Conservation (phyloP, 768 basidiomycete genomes). For the Mycena vulgaris region DNA sequence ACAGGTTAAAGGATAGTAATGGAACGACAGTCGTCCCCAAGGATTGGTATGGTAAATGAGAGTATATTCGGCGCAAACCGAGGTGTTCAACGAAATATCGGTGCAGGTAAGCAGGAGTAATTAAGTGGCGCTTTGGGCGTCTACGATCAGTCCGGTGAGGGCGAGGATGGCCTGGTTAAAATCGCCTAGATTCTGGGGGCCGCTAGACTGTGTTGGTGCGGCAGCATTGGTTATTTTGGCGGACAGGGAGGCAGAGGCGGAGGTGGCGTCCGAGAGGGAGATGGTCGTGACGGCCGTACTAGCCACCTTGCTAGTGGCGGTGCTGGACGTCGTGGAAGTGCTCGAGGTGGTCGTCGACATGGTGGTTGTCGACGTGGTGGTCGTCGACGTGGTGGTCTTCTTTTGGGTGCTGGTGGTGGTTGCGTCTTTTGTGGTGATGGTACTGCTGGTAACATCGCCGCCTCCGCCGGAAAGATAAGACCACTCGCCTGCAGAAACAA, state of each 20-base stretch:
- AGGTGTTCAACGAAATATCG: too few relatives aligned
- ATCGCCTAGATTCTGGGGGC: conserved; percentile 14
- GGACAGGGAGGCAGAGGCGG: background rate
- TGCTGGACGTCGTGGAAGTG: background rate
- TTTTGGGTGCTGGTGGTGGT: background rate
- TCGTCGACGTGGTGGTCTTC: conserved; percentile 16
- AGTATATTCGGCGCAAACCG: too few relatives aligned
- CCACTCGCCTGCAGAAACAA: conserved; percentile 4
- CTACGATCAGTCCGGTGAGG: conserved; percentile 4
- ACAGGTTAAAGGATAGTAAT: too few relatives aligned
- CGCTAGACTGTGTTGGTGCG: background rate
- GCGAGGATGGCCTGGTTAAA: conserved; percentile 20
- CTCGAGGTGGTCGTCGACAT: background rate
- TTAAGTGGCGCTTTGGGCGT: background rate
- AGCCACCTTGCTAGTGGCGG: background rate
- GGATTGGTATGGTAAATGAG: too few relatives aligned
- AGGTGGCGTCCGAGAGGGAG: background rate
- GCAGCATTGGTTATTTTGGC: background rate
- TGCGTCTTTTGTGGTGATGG: conserved; percentile 1
- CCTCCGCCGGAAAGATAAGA: conserved; percentile 3
- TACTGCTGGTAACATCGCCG: background rate
- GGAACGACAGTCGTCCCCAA: too few relatives aligned
- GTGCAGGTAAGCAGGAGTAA: too few relatives aligned
- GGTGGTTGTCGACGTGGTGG: conserved; percentile 2
- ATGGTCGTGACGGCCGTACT: background rate